Evolutionary conservation across 2,329 filamentous ascomycete genomes (phyloP).

Genomic region (Cladosporium sp.): DNA sequence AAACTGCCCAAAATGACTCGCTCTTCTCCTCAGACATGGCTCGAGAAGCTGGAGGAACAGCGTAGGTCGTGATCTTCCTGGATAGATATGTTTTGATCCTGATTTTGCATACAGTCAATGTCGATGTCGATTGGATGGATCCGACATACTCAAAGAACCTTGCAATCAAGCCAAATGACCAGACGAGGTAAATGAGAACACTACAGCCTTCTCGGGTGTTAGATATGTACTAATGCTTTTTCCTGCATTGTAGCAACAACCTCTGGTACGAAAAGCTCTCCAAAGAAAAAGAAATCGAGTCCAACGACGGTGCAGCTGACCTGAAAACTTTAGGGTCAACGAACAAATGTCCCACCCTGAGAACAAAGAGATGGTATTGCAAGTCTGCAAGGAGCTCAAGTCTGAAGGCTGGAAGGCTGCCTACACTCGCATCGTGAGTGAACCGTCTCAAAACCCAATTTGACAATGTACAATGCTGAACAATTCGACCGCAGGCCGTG

Average conservation of each 20-base stretch:
- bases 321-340: conserved; percentile 18
- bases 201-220: too few relatives aligned
- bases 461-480: conserved; percentile 1
- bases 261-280: too few relatives aligned
- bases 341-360: conserved; percentile 20
- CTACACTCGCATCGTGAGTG: conserved; percentile 19
- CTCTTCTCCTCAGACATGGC: conserved; percentile 16
- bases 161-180: conserved; percentile 18
- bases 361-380: conserved; percentile 18
- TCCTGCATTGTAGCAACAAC: too few relatives aligned
- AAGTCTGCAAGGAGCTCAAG: conserved; percentile 21
- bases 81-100: not conserved
- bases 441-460: not conserved
- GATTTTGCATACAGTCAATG: conserved; percentile 9
- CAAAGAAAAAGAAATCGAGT: too few relatives aligned
- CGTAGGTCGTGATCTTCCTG: not conserved
- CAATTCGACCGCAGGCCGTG: conserved; percentile 12
- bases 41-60: conserved; percentile 19
- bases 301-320: too few relatives aligned
- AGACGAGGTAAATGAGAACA: conserved; percentile 15
- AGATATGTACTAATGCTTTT: too few relatives aligned
- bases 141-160: conserved; percentile 19
- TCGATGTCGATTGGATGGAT: conserved; percentile 22
- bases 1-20: conserved; percentile 11
- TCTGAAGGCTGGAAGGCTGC: conserved; percentile 19